phyloP scores from a whole-genome alignment of 495 filamentous ascomycete species.

The Hypoxylon fuscum region DNA sequence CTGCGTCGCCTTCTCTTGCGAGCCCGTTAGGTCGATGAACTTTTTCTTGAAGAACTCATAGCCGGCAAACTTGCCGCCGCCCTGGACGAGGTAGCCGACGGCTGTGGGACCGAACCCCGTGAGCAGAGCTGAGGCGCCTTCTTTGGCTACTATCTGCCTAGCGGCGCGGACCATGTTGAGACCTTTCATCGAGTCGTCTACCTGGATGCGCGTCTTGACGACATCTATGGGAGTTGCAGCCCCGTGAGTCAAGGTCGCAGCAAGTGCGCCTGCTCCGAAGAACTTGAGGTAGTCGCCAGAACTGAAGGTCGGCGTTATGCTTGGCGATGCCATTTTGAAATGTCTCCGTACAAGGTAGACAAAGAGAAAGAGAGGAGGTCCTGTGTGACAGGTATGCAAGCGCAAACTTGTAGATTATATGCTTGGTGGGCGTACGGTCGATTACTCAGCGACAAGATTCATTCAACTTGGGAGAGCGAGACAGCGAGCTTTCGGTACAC shows the following conservation, averaged over 20 bases:
- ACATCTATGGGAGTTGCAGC: constrained; percentile 56
- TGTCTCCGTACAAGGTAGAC: background rate
- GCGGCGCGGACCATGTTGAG: constrained; percentile 76
- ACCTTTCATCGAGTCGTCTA: constrained; percentile 78
- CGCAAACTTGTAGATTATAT: too few relatives aligned
- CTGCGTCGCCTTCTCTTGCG: constrained; percentile 68
- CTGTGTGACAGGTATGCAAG: background rate
- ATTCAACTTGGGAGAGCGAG: too few relatives aligned
- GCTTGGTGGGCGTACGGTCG: too few relatives aligned
- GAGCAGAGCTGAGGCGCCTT: constrained; percentile 76
- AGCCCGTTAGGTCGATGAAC: constrained; percentile 71
- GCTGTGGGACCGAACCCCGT: constrained; percentile 79
- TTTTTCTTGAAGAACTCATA: constrained; percentile 85
- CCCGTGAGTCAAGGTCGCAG: constrained; percentile 86
- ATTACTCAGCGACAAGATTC: too few relatives aligned
- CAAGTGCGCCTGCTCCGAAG: constrained; percentile 84
- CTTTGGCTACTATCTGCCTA: constrained; percentile 71
- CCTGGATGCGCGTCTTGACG: constrained; percentile 81
- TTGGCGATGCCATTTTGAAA: constrained; percentile 27
- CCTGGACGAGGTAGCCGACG: constrained; percentile 80
- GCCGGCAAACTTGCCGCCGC: constrained; percentile 80
- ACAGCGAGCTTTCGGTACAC: too few relatives aligned
- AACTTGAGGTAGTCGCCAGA: constrained; percentile 68
- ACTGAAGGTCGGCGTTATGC: constrained; percentile 41
- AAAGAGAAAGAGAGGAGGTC: background rate